These are phyloP conservation scores for Medicago lupulina DNA, from an alignment of 306 rosid genomes.

Conservation along the genomic window DNA sequence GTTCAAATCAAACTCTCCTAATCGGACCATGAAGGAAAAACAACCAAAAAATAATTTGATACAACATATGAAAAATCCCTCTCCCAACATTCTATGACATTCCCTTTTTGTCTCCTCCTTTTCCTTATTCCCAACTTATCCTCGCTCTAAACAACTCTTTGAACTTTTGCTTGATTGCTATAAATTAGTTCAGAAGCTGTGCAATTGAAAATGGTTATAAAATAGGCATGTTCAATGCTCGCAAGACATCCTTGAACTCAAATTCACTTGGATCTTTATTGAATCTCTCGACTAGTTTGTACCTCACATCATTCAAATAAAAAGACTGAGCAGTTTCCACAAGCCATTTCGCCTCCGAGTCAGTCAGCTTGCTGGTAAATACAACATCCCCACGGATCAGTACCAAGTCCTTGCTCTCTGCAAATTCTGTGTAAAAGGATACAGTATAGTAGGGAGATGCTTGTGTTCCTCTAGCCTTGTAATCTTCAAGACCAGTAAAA, in stretches of 20 bases:
- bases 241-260: conserved; percentile 90
- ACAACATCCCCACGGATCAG: conserved; percentile 87
- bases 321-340: conserved; percentile 81
- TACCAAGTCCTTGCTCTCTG: conserved; percentile 84
- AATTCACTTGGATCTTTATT: conserved; percentile 85
- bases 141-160: conserved; percentile 19
- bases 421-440: conserved; percentile 81
- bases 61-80: conserved; percentile 13
- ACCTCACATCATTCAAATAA: conserved; percentile 77
- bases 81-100: conserved; percentile 1
- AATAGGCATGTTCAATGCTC: conserved; percentile 75
- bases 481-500: conserved; percentile 93
- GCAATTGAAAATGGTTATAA: conserved; percentile 49
- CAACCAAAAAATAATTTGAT: conserved; percentile 12
- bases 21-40: background rate
- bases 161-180: conserved; percentile 13
- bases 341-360: conserved; percentile 83
- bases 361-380: conserved; percentile 80
- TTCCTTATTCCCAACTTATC: conserved; percentile 20
- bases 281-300: conserved; percentile 86
- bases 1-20: conserved; percentile 15
- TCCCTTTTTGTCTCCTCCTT: background rate
- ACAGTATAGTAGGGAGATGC: conserved; percentile 82
- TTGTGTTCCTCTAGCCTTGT: conserved; percentile 94
- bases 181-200: conserved; percentile 3